These are phyloP conservation scores for Lithospermum erythrorhizon DNA, from an alignment of 257 asterid genomes.

Conservation along the genomic window DNA sequence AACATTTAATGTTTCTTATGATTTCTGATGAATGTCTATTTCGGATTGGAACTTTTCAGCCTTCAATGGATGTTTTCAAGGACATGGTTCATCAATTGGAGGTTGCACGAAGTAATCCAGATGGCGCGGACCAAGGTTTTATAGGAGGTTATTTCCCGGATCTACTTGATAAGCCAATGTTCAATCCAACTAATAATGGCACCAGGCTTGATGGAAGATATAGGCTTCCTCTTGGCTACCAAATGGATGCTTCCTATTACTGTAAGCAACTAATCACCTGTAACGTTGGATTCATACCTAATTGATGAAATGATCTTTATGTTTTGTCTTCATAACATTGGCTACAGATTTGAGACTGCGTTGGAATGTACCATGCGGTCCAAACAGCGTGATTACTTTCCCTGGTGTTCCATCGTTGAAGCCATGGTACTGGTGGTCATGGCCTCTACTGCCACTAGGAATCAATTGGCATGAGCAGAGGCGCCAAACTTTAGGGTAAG, in stretches of 20 bases:
- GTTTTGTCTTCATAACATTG: too few relatives aligned
- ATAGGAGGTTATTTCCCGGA: constrained; percentile 52
- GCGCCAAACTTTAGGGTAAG: constrained; percentile 48
- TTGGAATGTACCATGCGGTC: constrained; percentile 78
- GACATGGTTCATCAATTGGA: constrained; percentile 58
- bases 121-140: constrained; percentile 83
- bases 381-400: constrained; percentile 72
- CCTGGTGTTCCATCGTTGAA: constrained; percentile 74
- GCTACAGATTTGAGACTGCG: constrained; percentile 50
- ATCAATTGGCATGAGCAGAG: constrained; percentile 62
- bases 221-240: constrained; percentile 73
- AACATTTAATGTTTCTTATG: too few relatives aligned
- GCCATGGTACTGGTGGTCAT: constrained; percentile 94
- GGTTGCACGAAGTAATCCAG: constrained; percentile 47
- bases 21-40: too few relatives aligned
- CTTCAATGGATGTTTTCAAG: constrained; percentile 49
- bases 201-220: constrained; percentile 52
- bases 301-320: too few relatives aligned
- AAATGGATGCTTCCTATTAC: constrained; percentile 83
- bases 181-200: constrained; percentile 45
- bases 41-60: constrained; percentile 21
- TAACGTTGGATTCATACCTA: too few relatives aligned
- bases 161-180: constrained; percentile 51
- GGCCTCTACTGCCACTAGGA: constrained; percentile 81
- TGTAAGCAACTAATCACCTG: constrained; percentile 30